Conservation (phyloP, 2,329 filamentous ascomycete genomes). For the Ophiostoma novo-ulmi region DNA sequence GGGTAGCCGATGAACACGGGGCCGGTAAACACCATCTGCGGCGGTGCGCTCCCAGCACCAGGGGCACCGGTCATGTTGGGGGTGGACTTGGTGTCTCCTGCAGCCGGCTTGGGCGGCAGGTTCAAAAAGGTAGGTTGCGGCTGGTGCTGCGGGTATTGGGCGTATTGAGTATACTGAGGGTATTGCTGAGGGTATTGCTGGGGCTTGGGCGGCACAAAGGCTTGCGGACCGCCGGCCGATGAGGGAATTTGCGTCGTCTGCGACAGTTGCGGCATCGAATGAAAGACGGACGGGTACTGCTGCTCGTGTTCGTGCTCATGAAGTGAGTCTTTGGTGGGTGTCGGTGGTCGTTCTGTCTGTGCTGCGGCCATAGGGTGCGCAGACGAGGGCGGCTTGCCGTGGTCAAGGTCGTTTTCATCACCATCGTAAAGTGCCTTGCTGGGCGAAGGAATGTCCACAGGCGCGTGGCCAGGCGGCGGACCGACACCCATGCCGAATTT, state of each 20-base stretch:
- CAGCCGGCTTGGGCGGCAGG: slow-evolving; percentile 19
- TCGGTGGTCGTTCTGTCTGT: slow-evolving; percentile 26
- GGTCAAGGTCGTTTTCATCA: not conserved
- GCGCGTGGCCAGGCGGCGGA: slow-evolving; percentile 19
- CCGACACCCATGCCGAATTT: slow-evolving; percentile 29
- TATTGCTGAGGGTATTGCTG: slow-evolving; percentile 7
- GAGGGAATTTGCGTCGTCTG: slow-evolving; percentile 22
- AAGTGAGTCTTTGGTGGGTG: slow-evolving; percentile 26
- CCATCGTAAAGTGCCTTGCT: not conserved
- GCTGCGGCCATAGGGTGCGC: not conserved
- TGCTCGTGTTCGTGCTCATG: slow-evolving; percentile 25
- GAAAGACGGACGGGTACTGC: not conserved
- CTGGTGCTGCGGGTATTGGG: slow-evolving; percentile 4
- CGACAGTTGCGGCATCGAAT: not conserved
- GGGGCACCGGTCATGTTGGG: slow-evolving; percentile 4
- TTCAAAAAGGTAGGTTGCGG: slow-evolving; percentile 52
- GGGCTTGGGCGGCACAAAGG: not conserved
- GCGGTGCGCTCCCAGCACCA: slow-evolving; percentile 36
- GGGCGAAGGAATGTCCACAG: not conserved
- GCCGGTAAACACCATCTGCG: slow-evolving; percentile 83
- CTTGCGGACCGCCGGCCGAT: slow-evolving; percentile 4
- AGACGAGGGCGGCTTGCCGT: not conserved
- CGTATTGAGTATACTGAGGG: slow-evolving; percentile 4
- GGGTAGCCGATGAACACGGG: slow-evolving; percentile 92
- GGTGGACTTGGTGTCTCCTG: not conserved